A percentile compares a stretch with the other conserved stretches of the same genome.
Evolutionary conservation across 2,329 filamentous ascomycete genomes (phyloP).

Genomic region (Reticulascus tulasneorum): DNA sequence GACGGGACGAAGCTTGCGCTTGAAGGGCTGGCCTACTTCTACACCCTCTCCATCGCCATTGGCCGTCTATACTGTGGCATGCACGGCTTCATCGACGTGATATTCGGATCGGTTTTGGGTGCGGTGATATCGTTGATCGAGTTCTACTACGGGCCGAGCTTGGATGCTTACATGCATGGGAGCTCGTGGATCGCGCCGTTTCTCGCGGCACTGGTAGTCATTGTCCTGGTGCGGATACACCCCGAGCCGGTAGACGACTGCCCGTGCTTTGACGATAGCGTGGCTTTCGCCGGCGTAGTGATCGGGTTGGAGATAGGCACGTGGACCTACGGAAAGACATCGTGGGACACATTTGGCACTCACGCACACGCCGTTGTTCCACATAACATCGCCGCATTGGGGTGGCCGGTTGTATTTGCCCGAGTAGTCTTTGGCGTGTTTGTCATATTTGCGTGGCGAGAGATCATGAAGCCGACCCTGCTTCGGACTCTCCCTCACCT

Average conservation of each 20-base stretch:
- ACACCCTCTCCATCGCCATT: constrained; percentile 83
- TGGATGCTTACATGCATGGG: constrained; percentile 68
- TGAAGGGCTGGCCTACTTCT: constrained; percentile 72
- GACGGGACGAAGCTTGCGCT: constrained; percentile 57
- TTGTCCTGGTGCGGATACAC: constrained; percentile 80
- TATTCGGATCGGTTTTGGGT: constrained; percentile 75
- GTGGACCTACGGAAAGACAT: constrained; percentile 71
- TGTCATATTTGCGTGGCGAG: constrained; percentile 85
- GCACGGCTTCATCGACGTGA: constrained; percentile 93
- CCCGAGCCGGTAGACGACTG: constrained; percentile 96
- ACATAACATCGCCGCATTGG: constrained; percentile 63
- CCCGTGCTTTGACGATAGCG: constrained; percentile 93
- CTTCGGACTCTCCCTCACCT: constrained; percentile 76
- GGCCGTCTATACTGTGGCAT: constrained; percentile 96
- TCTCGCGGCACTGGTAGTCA: constrained; percentile 60
- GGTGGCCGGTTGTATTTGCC: constrained; percentile 57
- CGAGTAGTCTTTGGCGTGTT: constrained; percentile 77
- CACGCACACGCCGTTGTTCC: constrained; percentile 47
- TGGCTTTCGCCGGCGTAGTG: constrained; percentile 86
- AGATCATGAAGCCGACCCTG: constrained; percentile 79
- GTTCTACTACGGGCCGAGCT: constrained; percentile 54
- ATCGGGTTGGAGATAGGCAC: constrained; percentile 79
- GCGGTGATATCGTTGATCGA: constrained; percentile 58
- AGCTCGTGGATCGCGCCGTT: constrained; percentile 62
- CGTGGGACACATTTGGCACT: constrained; percentile 37